These are phyloP conservation scores for Chiua virens DNA, from an alignment of 768 basidiomycete genomes.

Conservation along the genomic window DNA sequence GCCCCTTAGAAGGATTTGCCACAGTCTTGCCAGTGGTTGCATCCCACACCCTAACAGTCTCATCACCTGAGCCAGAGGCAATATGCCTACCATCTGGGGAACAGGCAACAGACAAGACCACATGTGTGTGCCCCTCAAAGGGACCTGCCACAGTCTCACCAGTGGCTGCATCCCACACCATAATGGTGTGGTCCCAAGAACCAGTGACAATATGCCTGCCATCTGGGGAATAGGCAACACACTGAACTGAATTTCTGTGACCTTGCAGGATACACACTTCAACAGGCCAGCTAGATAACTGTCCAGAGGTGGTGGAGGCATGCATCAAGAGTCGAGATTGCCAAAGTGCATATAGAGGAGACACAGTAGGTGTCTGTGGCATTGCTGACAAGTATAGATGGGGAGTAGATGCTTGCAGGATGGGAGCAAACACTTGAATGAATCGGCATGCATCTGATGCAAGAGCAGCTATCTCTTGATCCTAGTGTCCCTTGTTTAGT, in stretches of 20 bases:
- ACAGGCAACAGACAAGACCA: slow-evolving; percentile 2
- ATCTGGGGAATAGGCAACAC: slow-evolving; percentile 5
- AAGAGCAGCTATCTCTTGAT: background rate
- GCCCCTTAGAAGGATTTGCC: slow-evolving; percentile 4
- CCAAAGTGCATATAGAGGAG: background rate
- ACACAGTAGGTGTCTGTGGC: background rate
- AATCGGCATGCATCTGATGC: slow-evolving; percentile 6
- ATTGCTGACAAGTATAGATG: slow-evolving; percentile 1
- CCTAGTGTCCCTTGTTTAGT: background rate
- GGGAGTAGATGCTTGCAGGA: slow-evolving; percentile 1
- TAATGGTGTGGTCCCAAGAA: background rate
- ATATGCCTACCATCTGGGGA: slow-evolving; percentile 2
- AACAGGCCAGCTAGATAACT: background rate
- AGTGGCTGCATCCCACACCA: slow-evolving; percentile 16
- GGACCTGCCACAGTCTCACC: slow-evolving; percentile 1
- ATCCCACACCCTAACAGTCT: slow-evolving; percentile 15
- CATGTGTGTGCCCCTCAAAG: slow-evolving; percentile 2
- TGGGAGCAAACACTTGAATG: slow-evolving; percentile 3
- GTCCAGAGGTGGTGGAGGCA: background rate
- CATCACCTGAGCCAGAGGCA: slow-evolving; percentile 1
- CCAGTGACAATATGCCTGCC: slow-evolving; percentile 4
- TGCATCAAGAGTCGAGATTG: background rate
- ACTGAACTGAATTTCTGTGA: background rate
- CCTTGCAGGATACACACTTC: background rate
- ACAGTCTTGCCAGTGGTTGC: slow-evolving; percentile 1